A percentile compares a stretch with the other conserved stretches of the same genome.
These are phyloP conservation scores for Dissophora ornata DNA, from an alignment of 192 early-diverging fungal genomes.

Conservation along the genomic window DNA sequence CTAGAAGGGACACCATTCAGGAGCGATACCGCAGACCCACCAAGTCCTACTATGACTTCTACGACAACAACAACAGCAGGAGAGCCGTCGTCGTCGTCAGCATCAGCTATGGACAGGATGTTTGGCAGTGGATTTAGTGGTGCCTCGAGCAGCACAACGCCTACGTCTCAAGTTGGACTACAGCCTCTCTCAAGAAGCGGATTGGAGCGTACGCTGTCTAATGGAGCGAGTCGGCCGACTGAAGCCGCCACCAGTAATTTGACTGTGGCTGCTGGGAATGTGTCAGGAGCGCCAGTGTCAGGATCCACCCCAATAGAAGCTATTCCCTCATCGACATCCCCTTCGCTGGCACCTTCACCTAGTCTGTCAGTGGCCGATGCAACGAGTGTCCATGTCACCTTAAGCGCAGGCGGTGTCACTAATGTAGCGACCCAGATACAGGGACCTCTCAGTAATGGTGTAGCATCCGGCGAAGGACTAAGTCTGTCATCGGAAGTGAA, in stretches of 20 bases:
- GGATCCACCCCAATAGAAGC: neutral
- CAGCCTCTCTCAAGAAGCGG: conserved; percentile 6
- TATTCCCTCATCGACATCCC: neutral
- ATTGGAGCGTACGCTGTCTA: neutral
- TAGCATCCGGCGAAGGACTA: neutral
- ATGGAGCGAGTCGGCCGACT: neutral
- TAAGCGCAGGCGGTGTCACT: neutral
- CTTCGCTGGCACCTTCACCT: conserved; percentile 6
- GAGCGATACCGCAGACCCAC: conserved; percentile 28
- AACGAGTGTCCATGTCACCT: neutral
- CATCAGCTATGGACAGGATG: conserved; percentile 24
- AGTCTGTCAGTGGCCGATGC: neutral
- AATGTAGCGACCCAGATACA: neutral
- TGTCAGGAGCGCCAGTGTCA: neutral
- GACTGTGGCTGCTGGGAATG: neutral
- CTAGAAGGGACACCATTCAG: conserved; percentile 22
- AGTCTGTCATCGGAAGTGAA: no score
- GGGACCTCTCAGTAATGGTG: neutral
- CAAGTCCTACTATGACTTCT: conserved; percentile 23
- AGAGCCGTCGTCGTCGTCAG: neutral
- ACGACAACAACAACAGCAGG: neutral
- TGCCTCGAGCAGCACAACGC: neutral
- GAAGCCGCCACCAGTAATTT: neutral
- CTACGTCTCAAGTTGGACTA: conserved; percentile 15
- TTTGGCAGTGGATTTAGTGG: neutral